Conservation (phyloP, 2,329 filamentous ascomycete species). For the Arthrobotrys entomopaga region DNA sequence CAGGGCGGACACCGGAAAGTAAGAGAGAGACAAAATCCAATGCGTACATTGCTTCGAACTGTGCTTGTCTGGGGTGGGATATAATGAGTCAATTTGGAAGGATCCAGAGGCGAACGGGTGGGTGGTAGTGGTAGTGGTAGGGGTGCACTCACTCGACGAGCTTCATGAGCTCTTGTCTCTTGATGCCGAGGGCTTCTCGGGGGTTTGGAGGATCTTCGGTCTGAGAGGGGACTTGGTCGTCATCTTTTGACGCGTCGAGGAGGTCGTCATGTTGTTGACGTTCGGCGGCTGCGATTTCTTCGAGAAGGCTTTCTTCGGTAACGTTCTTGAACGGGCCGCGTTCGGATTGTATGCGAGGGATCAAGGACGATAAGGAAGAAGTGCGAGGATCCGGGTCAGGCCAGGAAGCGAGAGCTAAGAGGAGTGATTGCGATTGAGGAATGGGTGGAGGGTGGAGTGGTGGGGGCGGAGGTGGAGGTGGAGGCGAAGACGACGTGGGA, state of each 20-base stretch:
- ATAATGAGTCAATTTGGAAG: conserved; percentile 20
- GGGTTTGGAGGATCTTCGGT: conserved; percentile 34
- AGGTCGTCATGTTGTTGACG: conserved; percentile 35
- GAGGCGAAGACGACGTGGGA: not conserved
- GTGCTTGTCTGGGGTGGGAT: conserved; percentile 62
- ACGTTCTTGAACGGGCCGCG: conserved; percentile 84
- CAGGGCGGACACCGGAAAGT: conserved; percentile 81
- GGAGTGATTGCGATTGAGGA: conserved; percentile 32
- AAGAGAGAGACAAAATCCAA: conserved; percentile 86
- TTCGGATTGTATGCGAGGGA: conserved; percentile 80
- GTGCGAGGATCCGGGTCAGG: conserved; percentile 56
- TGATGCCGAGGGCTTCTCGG: conserved; percentile 37
- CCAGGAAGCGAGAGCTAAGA: conserved; percentile 59
- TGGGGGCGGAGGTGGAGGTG: not conserved
- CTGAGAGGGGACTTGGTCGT: conserved; percentile 54
- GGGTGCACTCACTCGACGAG: conserved; percentile 52
- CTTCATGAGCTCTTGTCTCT: conserved; percentile 50
- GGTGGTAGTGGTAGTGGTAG: not conserved
- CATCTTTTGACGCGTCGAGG: conserved; percentile 48
- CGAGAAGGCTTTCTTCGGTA: conserved; percentile 76
- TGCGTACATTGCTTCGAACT: conserved; percentile 73
- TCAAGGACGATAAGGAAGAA: conserved; percentile 73
- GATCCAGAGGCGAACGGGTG: not conserved
- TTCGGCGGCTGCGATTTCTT: conserved; percentile 68
- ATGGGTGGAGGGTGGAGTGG: not conserved